Evolutionary conservation across 225 moss, liverwort and hornwort species (phyloP), one percentile per base, ranked within the genome.

Genomic region (Rhytidiadelphus loreus): DNA sequence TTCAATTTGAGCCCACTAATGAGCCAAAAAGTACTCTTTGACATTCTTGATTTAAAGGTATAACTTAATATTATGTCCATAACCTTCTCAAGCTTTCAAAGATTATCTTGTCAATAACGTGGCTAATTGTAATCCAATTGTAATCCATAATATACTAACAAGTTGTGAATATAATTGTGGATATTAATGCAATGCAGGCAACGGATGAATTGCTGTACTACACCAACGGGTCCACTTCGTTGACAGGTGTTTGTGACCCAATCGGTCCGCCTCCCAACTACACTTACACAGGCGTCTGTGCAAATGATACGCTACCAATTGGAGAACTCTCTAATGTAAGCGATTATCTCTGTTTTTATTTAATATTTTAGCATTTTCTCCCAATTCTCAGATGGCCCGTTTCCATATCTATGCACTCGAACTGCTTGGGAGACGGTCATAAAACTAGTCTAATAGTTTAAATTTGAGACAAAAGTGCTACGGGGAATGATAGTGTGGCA

Each of bases 201-300:
- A 90, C 88, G 17, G 15, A 12, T 1, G 25, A 90, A 59, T 71
- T 93, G 7, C 16, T 86, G 8, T 88, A 76, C 81, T 92, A 92
- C 52, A 32, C 89, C 37, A 88, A 90, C 5, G 91, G 90, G 22
- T 46, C 87, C 69, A 85, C 84, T 30, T 88, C 83, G 5, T 80
- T 95, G 89, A 91, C 88, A 52, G 92, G 91, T 88, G 86, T 96
- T 52, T 97, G 96, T 89, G 92, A 97, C 84, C 93, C 93, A 50
- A 93, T 97, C 43, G 96, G 96, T 77, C 89, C 92, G 6, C 33
- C 93, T 87, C 93, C 92, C 1, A 15, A 93, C 24, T 96, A 94
- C 83, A 44, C 70, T 32, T 94, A 91, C 62, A 91, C 91, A 25
- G 93, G 93, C 53, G 53, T 92, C 6, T 97, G 97, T 90, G 93